Evolutionary conservation across 352 stramenopile genomes (phyloP).

Genomic region (Chrysophaeum taylorii): DNA sequence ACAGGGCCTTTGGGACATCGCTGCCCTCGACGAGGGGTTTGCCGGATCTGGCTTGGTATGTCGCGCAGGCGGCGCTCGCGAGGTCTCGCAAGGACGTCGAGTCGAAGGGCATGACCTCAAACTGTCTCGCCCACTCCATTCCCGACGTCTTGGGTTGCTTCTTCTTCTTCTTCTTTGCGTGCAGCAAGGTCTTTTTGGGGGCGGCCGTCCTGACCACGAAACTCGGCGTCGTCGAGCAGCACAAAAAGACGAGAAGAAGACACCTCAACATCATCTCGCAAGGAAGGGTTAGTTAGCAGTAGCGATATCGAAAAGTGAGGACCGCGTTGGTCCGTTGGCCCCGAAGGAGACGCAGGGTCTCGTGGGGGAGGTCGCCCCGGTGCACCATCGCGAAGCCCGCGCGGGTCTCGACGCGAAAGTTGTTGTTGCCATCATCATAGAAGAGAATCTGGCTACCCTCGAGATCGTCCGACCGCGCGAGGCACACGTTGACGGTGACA

Average conservation of each 20-base stretch:
- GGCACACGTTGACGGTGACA: slow-evolving; percentile 1
- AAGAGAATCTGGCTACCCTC: neutral
- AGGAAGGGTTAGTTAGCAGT: too few species aligned
- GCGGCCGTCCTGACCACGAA: too few species aligned
- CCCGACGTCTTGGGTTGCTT: slow-evolving; percentile 21
- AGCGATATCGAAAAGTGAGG: too few species aligned
- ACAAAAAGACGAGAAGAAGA: too few species aligned
- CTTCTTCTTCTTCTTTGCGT: slow-evolving; percentile 18
- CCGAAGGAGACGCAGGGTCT: neutral
- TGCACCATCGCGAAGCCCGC: neutral
- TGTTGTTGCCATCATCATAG: neutral
- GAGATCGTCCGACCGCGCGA: neutral
- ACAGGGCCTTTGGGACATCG: slow-evolving; percentile 23
- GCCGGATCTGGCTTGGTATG: slow-evolving; percentile 18
- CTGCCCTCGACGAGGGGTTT: neutral
- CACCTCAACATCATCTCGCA: too few species aligned
- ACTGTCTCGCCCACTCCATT: slow-evolving; percentile 21
- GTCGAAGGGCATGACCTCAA: slow-evolving; percentile 23
- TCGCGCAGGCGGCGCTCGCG: neutral
- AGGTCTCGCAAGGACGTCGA: neutral
- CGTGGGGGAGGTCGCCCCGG: slow-evolving; percentile 1
- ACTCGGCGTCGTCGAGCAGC: too few species aligned
- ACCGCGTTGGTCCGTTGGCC: too few species aligned
- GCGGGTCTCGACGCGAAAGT: neutral
- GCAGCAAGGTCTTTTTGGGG: too few species aligned